Evolutionary conservation across 2,329 filamentous ascomycete species (phyloP), one percentile per base, ranked within the genome.

Genomic region (Fusarium sp.): DNA sequence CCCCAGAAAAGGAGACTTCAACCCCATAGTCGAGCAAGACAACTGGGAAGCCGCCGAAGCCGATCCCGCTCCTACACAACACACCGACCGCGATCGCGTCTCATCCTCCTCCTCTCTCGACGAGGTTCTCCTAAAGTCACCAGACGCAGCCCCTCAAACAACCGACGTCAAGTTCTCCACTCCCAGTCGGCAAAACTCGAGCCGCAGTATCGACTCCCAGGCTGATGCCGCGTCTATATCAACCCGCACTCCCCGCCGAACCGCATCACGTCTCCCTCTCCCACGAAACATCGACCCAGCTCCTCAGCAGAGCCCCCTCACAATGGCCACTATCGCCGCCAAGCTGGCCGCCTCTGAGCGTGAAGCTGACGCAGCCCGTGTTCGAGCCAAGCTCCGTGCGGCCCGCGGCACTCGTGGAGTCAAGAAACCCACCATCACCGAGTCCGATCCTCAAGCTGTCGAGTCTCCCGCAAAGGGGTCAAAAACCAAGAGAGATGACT

Each of bases 341-440:
- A 89, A 89, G 73, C 78, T 89, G 0, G 87, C 85, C 1, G 86
- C 87, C 2, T 85, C 86, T 1, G 87, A 89, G 63, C 80, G 84
- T 15, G 85, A 88, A 49, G 87, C 87, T 5, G 85, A 88, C 62
- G 86, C 86, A 1, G 86, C 86, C 1, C 80, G 86, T 24, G 85
- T 88, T 0, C 78, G 86, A 4, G 87, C 87, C 3, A 89, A 88
- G 71, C 79, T 89, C 28, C 83, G 81, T 66, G 85, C 86, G 1
- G 83, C 83, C 3, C 75, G 80, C 32, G 75, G 73, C 12, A 72
- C 71, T 50, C 76, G 75, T 51, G 70, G 72, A 49, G 58, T 74
- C 11, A 74, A 73, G 55, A 73, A 75, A 26, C 67, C 73, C 28
- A 71, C 70, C 38, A 67, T 71, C 1, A 50, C 63, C 24, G 61